phyloP scores from a whole-genome alignment of 2,329 filamentous ascomycete genomes.

The Pseudopyrenochaeta lycopersici region DNA sequence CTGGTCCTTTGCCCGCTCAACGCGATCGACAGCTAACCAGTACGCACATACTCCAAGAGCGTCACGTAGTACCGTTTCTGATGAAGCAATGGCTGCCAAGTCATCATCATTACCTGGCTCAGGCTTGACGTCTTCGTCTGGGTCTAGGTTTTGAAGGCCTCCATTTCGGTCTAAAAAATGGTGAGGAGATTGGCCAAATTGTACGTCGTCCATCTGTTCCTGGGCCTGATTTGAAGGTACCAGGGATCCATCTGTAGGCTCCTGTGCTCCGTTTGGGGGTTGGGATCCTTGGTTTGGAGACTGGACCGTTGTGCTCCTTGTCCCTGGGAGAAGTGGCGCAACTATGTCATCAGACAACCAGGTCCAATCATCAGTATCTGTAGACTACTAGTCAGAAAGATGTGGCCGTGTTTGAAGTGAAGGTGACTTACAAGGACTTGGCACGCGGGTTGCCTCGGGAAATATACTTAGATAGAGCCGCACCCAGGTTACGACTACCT shows the following conservation, averaged over 20 bases:
- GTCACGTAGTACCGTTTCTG: conserved; percentile 1
- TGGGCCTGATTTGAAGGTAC: no score
- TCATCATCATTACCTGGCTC: neutral
- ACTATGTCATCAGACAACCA: neutral
- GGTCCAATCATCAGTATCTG: conserved; percentile 1
- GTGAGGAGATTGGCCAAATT: neutral
- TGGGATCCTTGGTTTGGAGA: no score
- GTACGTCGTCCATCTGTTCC: no score
- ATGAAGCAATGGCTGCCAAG: neutral
- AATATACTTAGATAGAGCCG: conserved; percentile 9
- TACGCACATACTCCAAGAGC: neutral
- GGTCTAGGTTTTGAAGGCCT: neutral
- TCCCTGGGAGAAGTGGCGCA: neutral
- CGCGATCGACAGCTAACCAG: neutral
- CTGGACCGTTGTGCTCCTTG: neutral
- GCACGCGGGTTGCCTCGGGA: neutral
- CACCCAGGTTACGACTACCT: conserved; percentile 3
- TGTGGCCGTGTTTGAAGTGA: neutral
- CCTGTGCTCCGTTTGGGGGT: no score
- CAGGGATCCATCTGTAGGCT: no score
- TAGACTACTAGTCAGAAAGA: neutral
- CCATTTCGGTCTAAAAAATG: neutral
- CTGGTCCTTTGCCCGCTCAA: neutral
- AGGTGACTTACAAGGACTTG: conserved; percentile 8
- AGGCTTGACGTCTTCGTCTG: neutral